Base-by-base conservation (phyloP, 371 early-diverging fungal species). In the Mucor circinelloides region DNA sequence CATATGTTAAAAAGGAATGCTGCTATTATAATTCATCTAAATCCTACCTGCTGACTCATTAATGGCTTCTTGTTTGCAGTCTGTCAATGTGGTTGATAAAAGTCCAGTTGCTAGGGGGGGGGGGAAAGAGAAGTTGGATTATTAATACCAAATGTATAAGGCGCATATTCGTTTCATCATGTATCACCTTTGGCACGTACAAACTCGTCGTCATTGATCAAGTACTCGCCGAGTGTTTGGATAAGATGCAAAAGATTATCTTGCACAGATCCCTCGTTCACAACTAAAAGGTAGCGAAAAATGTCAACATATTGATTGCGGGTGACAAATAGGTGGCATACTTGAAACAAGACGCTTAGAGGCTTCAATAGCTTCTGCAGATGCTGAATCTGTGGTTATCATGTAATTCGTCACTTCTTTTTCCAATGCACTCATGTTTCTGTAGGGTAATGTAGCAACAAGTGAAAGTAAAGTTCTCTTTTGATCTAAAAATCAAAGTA, bases 201-300 rank as follows among this genome's bases (percentile, higher is more conserved):
- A 67, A 87, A 89, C 28, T 93, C 90, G 60, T 96, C 97, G 10
- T 91, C 89, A 74, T 87, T 90, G 2, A 94, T 94, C 57, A 97
- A 75, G 56, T 89, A 87, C 56, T 89, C 84, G 7, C 93, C 95
- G 46, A 96, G 87, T 31, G 84, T 78, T 73, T 93, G 93, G 28
- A 97, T 95, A 15, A 96, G 79, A 63, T 77, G 82, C 32, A 95
- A 75, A 25, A 84, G 44, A 31, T 78, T 78, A 21, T 76, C 73
- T 60, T 81, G 84, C 17, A 77, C 66, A 74, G 73, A 66, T 28
- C 70, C 75, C 27, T 56, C 55, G 54, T 84, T 77, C 55, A 84
- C 72, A 63, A 66, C 84, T 84, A 58, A 5, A 50, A 30, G 12
- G 15, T n/a, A 12, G 21, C 19, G 23, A 25, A 52, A 25, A 25